Evolutionary conservation across 2,329 filamentous ascomycete genomes (phyloP), one percentile per base, ranked within the genome.

Genomic region (Lecanicillium sp.): DNA sequence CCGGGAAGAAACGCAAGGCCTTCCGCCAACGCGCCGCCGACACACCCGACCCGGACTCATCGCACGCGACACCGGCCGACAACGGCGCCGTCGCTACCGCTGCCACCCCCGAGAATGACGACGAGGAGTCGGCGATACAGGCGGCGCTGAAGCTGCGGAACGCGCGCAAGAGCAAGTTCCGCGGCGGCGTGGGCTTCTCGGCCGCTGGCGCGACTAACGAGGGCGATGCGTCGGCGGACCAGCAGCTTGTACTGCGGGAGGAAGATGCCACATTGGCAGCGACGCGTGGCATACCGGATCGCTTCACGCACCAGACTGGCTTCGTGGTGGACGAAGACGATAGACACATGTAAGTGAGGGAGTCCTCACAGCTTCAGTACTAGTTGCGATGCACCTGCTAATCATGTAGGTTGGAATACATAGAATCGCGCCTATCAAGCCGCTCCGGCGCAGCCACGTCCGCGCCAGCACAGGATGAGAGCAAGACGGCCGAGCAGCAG

Each of bases 331-430:
- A 84, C 40, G 57, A 76, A 17, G 71, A 80, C 45, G 82, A 88
- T 58, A 81, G 71, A 62, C 84, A 89, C 65, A 87, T 90, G 85
- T 90, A 73, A 79, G 81, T 77, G 8, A 4, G 5, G 8, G 19
- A 9, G 3, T 19, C 22, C 22, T 25, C 22, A 11, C 22, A 6
- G 15, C 33, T 35, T 6, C 29, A n/a, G 6, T 28, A 28, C n/a
- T n/a, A 28, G 11, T 4, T 13, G 5, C 13, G 12, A 5, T n/a
- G 17, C 12, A 30, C 13, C 33, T 33, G 29, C 84, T 88, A 77
- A 88, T 77, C 65, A 68, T 73, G 71, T 78, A 88, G 84, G 83
- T 82, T 78, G 72, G 78, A 81, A 65, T 89, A 85, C 65, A 80
- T 89, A 87, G 84, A 88, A 69, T 81, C 83, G 50, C 79, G 83